Conservation (phyloP, 106 monocot genomes). For the Platanthera zijinensis region DNA sequence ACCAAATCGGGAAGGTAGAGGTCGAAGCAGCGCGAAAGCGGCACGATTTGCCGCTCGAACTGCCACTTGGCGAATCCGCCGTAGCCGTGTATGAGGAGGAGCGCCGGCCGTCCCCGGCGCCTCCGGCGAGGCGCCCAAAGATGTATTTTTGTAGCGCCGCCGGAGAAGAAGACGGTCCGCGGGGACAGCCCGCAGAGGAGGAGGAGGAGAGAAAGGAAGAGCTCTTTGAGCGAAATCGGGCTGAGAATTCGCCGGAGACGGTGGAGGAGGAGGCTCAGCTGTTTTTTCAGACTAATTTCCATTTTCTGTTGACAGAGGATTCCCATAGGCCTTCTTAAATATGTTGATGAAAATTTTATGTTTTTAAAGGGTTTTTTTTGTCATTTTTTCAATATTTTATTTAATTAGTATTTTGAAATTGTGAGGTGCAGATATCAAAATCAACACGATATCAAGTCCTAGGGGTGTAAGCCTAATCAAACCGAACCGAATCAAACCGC, state of each 20-base stretch:
- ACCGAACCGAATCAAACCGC: no score
- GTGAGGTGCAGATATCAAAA: no score
- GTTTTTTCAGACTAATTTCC: background rate
- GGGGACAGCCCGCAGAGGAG: background rate
- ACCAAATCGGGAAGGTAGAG: background rate
- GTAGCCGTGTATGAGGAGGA: background rate
- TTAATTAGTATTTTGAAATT: no score
- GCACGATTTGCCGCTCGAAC: background rate
- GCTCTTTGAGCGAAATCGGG: background rate
- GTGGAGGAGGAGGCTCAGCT: background rate
- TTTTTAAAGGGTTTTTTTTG: no score
- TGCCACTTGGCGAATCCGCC: background rate
- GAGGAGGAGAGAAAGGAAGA: background rate
- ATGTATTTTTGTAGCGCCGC: slow-evolving; percentile 6
- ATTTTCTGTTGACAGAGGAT: background rate
- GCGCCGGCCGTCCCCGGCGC: background rate
- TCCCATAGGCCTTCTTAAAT: no score
- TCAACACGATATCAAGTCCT: no score
- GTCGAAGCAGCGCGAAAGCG: background rate
- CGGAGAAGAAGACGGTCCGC: background rate
- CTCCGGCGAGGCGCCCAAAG: background rate
- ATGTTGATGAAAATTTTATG: no score
- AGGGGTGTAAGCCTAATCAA: no score
- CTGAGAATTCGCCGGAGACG: background rate
- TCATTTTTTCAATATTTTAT: no score